Evolutionary conservation across 148 eudicot species (phyloP), one percentile per base, ranked within the genome.

Genomic region (Silene conica): DNA sequence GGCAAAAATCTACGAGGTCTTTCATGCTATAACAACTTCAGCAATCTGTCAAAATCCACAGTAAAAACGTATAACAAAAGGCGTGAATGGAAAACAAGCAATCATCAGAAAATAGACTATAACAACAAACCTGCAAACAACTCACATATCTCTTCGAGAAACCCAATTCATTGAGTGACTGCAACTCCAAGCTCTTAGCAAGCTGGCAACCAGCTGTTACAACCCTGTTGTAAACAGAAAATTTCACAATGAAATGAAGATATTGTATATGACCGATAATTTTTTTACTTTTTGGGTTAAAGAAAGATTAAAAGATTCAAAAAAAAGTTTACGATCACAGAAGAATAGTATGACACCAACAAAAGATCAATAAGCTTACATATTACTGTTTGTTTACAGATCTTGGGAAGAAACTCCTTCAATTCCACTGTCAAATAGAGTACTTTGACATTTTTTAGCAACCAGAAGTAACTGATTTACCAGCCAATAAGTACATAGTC

Each of bases 371-470:
- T 19, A 38, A 63, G 82, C 98, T 81, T 77, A 94, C 98, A 94
- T 83, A 73, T 83, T 92, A 78, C 96, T 88, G 72, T 83, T 91
- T 74, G 91, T 74, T 79, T 94, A 97, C 70, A 89, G 70, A 85
- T 91, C 93, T 73, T 86, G 89, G 76, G 89, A 87, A 67, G 92
- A 81, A 79, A 89, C 82, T 54, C 91, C 93, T 59, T 91, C 92
- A 69, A 90, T 72, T 63, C 96, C 97, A 86, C 89, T 77, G 52
- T 94, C 93, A 48, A 88, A 69, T 19, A 91, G 80, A 18, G 93
- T 88, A 76, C 83, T 89, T 77, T 91, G 95, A 80, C 95, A 94
- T 86, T 91, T 94, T 74, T 88, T 97, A 16, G 97, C 98, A 55
- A 88, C 97, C 80, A 91, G 97, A 73, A 94, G 85, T 65, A 94